Evolutionary conservation across 768 basidiomycete genomes (phyloP), one percentile per base, ranked within the genome.

Genomic region (Amanita rubescens): DNA sequence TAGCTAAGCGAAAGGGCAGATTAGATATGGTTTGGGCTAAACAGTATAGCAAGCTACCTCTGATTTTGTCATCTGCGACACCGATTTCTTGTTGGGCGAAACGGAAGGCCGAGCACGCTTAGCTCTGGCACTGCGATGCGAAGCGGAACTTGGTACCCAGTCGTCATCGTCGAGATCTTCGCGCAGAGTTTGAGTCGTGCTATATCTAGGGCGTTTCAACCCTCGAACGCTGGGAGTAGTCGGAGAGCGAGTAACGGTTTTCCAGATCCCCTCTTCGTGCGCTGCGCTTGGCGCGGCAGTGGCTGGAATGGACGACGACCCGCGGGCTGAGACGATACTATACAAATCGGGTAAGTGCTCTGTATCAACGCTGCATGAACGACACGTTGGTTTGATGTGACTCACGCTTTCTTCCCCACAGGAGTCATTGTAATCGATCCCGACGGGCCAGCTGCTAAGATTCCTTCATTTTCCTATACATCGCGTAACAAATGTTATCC

Each of bases 321-420:
- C 70, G 9, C 72, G 68, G 15, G 69, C 68, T 27, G 60, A 59
- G 20, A 61, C 57, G 20, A 75, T 63, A 5, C 74, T 75, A 38
- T 3, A 27, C 11, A 49, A 22, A 27, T 3, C 14, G 4, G 22
- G 41, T 62, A 44, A 51, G 25, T 45, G 51, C 49, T 15, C 44
- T 17, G 30, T 41, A 11, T 24, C 20, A 42, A 20, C 20, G 11
- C 11, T 17, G 17, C 38, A 9, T 8, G 19, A 39, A 14, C n/a
- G 25, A 32, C 11, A 27, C 14, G 25, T 30, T 32, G 3, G 12
- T 6, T 19, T 14, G 27, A 30, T 41, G n/a, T n/a, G 10, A 67
- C 74, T 49, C 59, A 77, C 77, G 66, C 67, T 65, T 75, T 77
- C 66, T 72, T 76, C 3, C 75, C 77, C 25, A 64, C 63, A 1